These are phyloP conservation scores for Actinomucor elegans DNA, from an alignment of 371 early-diverging fungal genomes.

Conservation along the genomic window DNA sequence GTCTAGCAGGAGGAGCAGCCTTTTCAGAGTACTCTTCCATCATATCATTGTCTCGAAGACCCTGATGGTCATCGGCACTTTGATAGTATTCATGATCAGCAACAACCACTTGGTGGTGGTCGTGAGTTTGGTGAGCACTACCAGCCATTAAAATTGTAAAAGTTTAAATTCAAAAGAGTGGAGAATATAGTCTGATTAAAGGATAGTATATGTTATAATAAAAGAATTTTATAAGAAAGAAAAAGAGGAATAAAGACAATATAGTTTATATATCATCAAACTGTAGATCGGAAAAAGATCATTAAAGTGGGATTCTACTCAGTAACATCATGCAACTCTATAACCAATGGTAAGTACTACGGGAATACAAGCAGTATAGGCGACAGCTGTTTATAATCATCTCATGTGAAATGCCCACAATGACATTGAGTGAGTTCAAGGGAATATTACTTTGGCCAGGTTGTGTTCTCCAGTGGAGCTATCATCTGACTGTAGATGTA, in stretches of 20 bases:
- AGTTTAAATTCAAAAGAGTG: neutral
- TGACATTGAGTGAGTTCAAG: neutral
- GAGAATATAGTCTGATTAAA: neutral
- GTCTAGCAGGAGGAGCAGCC: conserved; percentile 35
- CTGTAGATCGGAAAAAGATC: neutral
- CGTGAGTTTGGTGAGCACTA: conserved; percentile 9
- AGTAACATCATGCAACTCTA: neutral
- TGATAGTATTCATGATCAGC: conserved; percentile 8
- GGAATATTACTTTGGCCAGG: neutral
- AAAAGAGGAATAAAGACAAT: neutral
- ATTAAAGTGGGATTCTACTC: neutral
- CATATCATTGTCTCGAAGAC: conserved; percentile 17
- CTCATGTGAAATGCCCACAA: conserved; percentile 1
- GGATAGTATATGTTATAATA: neutral
- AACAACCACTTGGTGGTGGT: conserved; percentile 10
- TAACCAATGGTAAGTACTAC: too few relatives aligned
- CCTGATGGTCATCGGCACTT: neutral
- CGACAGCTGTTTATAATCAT: neutral
- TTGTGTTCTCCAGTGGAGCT: neutral
- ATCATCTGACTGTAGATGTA: neutral
- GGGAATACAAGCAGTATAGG: neutral
- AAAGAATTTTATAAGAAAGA: neutral
- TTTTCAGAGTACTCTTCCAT: conserved; percentile 52
- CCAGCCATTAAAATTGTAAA: conserved; percentile 1
- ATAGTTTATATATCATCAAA: neutral